Conservation (phyloP, 2,329 filamentous ascomycete species). For the Coniochaeta sp. region DNA sequence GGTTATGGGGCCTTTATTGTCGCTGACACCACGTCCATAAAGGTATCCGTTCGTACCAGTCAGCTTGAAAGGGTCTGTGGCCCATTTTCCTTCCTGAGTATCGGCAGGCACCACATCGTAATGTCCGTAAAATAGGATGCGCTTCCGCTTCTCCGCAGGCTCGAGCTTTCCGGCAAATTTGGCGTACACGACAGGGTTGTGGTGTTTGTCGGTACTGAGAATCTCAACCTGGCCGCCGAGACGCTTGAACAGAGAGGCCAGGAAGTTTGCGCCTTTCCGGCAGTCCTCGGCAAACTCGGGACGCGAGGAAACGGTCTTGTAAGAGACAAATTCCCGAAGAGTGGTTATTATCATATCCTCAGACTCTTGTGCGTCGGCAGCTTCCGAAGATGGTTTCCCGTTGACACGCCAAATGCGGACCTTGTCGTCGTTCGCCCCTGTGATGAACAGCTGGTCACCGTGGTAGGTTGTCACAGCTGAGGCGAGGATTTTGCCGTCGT, state of each 20-base stretch:
- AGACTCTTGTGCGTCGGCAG: constrained; percentile 27
- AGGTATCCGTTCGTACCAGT: constrained; percentile 86
- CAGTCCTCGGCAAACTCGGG: constrained; percentile 87
- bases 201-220: constrained; percentile 65
- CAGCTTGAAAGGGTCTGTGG: constrained; percentile 80
- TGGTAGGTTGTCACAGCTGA: constrained; percentile 68
- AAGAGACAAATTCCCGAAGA: constrained; percentile 80
- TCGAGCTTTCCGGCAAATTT: constrained; percentile 73
- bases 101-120: constrained; percentile 96
- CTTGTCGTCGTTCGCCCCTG: constrained; percentile 85
- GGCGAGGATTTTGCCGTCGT: constrained; percentile 79
- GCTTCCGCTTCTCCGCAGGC: constrained; percentile 62
- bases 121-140: constrained; percentile 93
- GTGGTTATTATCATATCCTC: constrained; percentile 60
- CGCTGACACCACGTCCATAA: constrained; percentile 91
- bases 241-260: constrained; percentile 85
- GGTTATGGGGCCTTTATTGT: constrained; percentile 95
- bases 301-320: constrained; percentile 83
- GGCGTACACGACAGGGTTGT: constrained; percentile 91
- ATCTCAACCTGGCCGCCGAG: constrained; percentile 86
- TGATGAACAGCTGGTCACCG: constrained; percentile 78
- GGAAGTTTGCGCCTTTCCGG: constrained; percentile 81
- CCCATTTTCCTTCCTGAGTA: constrained; percentile 75
- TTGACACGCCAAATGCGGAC: constrained; percentile 82
- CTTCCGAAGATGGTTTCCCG: constrained; percentile 29